Base-by-base conservation (phyloP, 768 basidiomycete species). In the Strobilomyces echinocephalus region DNA sequence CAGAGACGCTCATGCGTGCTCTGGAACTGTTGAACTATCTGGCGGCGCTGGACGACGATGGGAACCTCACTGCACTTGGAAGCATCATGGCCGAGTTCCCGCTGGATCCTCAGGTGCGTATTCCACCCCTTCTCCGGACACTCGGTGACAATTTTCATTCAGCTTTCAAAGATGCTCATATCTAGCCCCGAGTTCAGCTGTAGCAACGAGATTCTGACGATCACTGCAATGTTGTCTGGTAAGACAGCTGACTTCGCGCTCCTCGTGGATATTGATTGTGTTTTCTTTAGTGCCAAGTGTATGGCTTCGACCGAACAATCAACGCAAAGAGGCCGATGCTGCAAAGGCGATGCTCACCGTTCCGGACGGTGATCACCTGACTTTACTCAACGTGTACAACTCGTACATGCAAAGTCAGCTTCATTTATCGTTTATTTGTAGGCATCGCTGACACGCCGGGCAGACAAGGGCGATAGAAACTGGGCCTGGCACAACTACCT, bases 11-110 rank as follows among this genome's bases (percentile, higher is more conserved):
- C 45, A 97, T 98, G 94, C 85, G 95, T 52, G 95, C 95, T 10
- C 74, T 99, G 49, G 97, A 98, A 68, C 72, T 97, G 34, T 78
- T 99, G 44, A 95, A 98, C 65, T 95, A 85, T 69, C 79, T 98
- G 41, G 83, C 87, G 7, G 95, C 95, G 1, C 75, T 99, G 55
- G 93, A 98, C 64, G 94, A 97, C 61, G 93, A 97, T 4, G 95
- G 97, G 11, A 84, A 91, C 48, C 69, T 99, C 53, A 98, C 97
- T 1, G 71, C 84, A 0, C 74, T 98, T 8, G 97, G 97, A 5
- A 76, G 73, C 35, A 87, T 92, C 55, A 97, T 98, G 95, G 95
- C 97, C 0, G 93, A 97, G 61, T 98, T 98, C 76, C 97, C 95
- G 12, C 79, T 99, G n/a, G 97, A 98, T 69, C 97, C 95, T 38